Percentiles rank a stretch among this genome's conserved stretches.
phyloP scores from a whole-genome alignment of 2,329 filamentous ascomycete species.

The Hypoxylon rubiginosum region DNA sequence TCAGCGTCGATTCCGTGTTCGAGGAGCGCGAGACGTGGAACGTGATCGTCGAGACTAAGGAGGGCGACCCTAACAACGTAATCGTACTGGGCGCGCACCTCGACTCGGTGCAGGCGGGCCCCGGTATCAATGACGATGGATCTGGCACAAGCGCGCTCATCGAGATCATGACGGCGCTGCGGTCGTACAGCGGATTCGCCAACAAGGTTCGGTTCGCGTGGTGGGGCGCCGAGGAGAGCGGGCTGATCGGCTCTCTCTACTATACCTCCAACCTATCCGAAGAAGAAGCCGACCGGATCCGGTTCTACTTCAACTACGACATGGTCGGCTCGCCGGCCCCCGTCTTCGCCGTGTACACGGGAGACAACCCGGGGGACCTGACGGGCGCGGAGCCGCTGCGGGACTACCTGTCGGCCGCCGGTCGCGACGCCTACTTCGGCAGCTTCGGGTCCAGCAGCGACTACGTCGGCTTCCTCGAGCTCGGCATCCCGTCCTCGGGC shows the following conservation, averaged over 20 bases:
- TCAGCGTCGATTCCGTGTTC: conserved; percentile 56
- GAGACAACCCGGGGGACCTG: conserved; percentile 54
- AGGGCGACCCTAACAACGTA: conserved; percentile 59
- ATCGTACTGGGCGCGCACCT: conserved; percentile 59
- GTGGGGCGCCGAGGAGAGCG: conserved; percentile 61
- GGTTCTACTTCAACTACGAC: conserved; percentile 78
- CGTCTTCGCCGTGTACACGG: conserved; percentile 55
- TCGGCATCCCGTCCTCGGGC: conserved; percentile 57
- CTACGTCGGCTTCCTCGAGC: conserved; percentile 57
- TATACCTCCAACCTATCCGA: conserved; percentile 55
- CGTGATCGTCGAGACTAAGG: conserved; percentile 59
- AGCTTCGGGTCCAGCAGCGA: conserved; percentile 57
- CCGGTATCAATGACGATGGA: conserved; percentile 60
- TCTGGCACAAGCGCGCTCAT: conserved; percentile 56
- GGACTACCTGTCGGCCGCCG: conserved; percentile 55
- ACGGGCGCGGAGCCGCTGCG: conserved; percentile 53
- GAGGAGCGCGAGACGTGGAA: conserved; percentile 58
- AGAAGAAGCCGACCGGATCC: conserved; percentile 66
- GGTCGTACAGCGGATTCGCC: conserved; percentile 53
- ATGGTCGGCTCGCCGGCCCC: conserved; percentile 71
- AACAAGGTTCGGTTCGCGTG: conserved; percentile 61
- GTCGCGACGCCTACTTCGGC: conserved; percentile 52
- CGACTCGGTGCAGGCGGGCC: conserved; percentile 57
- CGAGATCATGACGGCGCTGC: conserved; percentile 56
- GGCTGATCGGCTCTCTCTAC: conserved; percentile 60